Base-by-base conservation (phyloP, 306 rosid species). In the Cicer pinnatifidum region DNA sequence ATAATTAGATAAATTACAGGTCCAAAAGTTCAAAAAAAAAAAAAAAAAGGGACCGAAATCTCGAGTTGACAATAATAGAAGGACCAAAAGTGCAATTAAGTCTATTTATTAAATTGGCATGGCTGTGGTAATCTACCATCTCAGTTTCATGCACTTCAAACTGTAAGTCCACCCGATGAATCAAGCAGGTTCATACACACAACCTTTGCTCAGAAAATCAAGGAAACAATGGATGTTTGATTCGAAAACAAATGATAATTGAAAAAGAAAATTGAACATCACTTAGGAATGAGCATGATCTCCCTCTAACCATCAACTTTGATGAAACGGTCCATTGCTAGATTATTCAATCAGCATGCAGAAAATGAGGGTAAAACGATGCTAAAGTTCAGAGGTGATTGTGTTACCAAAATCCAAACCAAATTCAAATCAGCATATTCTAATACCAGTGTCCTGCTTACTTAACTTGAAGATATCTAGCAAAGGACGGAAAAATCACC, bases 401-500 rank as follows among this genome's bases (percentile, higher is more conserved):
- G 28, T 62, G 46, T 48, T 40, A 50, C 44, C 59, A 77, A 59
- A 68, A 10, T 44, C 41, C 20, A 58, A 67, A 67, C 37, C 50
- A 46, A 66, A 54, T 16, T 59, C 52, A 82, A 44, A 39, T 66
- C 17, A 38, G 33, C 60, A 28, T 67, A 52, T 61, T 67, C 33
- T 41, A 15, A 46, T 11, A 71, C 23, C 17, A 5, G 46, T 76
- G 67, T 52, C 60, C 65, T 39, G 71, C 44, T 70, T 37, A 54
- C 41, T 60, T 74, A 56, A 66, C 78, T 61, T 13, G 54, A 74
- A 37, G 58, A 59, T 13, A 20, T 53, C 70, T 19, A 75, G 48
- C 54, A 64, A 54, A 70, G 57, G 59, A 51, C 6, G 38, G 19
- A 56, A 11, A 50, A 35, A 39, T 3, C 46, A 65, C 23, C 66